Conservation (phyloP, 495 filamentous ascomycete species). For the Xylaria acuta region DNA sequence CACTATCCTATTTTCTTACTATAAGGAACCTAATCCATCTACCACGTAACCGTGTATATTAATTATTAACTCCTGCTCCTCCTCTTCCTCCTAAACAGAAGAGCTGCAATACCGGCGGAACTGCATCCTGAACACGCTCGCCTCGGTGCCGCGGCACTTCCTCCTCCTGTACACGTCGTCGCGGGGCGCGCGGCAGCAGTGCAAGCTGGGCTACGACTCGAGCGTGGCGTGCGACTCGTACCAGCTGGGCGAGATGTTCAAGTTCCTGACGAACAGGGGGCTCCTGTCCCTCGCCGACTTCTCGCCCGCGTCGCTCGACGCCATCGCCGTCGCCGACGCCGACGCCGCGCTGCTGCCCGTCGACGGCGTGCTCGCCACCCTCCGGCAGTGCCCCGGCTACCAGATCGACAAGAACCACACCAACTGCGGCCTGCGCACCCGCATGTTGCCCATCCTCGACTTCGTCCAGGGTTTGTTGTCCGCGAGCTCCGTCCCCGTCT, state of each 20-base stretch:
- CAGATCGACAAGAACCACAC: constrained; percentile 79
- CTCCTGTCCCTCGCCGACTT: constrained; percentile 58
- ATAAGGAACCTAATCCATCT: too few species aligned
- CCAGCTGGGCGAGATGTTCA: constrained; percentile 84
- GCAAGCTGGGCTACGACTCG: constrained; percentile 77
- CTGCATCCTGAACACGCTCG: constrained; percentile 74
- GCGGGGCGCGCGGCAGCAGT: constrained; percentile 67
- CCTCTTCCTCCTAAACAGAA: constrained; percentile 57
- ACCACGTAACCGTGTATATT: constrained; percentile 21
- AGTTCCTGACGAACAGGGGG: constrained; percentile 70
- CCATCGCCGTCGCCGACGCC: constrained; percentile 39
- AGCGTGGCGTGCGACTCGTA: constrained; percentile 81
- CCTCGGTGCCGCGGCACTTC: constrained; percentile 77
- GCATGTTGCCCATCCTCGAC: constrained; percentile 71
- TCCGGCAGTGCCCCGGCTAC: constrained; percentile 68
- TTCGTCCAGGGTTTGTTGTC: constrained; percentile 62
- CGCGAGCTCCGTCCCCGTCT: constrained; percentile 52
- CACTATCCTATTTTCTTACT: background rate
- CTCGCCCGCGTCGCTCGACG: constrained; percentile 40
- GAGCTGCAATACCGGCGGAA: constrained; percentile 75
- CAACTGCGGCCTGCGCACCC: constrained; percentile 76
- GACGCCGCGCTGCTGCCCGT: constrained; percentile 45
- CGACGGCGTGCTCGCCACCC: constrained; percentile 40
- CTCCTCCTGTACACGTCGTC: constrained; percentile 69
- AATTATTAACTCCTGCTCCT: constrained; percentile 13